Conservation (phyloP, 106 monocot genomes). For the Apostasia ramifera region DNA sequence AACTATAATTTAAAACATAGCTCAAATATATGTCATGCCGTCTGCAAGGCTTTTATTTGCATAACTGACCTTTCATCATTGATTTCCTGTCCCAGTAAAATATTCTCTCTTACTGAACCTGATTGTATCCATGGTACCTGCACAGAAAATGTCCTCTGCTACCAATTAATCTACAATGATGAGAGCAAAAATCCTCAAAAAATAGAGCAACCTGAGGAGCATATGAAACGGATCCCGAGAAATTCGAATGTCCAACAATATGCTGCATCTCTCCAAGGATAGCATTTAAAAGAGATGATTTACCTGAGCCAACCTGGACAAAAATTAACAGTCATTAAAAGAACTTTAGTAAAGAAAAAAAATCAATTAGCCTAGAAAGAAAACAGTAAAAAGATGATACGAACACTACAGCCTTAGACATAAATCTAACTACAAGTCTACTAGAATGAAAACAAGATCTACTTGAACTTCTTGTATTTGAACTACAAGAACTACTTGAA, state of each 20-base stretch:
- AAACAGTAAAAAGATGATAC: not conserved
- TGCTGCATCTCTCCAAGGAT: conserved; percentile 71
- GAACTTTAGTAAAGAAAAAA: not conserved
- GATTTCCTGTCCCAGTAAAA: conserved; percentile 73
- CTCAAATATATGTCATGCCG: no score
- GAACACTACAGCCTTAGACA: no score
- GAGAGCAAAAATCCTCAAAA: not conserved
- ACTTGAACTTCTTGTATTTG: no score
- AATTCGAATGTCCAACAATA: conserved; percentile 47
- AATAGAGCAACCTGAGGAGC: conserved; percentile 68
- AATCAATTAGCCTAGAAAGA: not conserved
- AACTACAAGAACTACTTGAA: no score
- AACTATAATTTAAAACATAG: no score
- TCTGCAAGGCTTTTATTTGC: no score
- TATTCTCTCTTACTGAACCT: conserved; percentile 81
- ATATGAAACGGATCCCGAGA: conserved; percentile 70
- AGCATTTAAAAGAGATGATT: conserved; percentile 81
- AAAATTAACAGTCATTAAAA: conserved; percentile 4
- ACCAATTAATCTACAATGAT: not conserved
- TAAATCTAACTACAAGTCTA: no score
- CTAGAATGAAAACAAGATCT: no score
- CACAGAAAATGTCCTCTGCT: not conserved
- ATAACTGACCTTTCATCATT: conserved; percentile 46
- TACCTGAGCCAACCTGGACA: conserved; percentile 88
- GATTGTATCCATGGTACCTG: conserved; percentile 94